Percentiles rank a stretch among this genome's conserved stretches.
These are phyloP conservation scores for Candida orba DNA, from an alignment of 805 yeast genomes.

Conservation along the genomic window DNA sequence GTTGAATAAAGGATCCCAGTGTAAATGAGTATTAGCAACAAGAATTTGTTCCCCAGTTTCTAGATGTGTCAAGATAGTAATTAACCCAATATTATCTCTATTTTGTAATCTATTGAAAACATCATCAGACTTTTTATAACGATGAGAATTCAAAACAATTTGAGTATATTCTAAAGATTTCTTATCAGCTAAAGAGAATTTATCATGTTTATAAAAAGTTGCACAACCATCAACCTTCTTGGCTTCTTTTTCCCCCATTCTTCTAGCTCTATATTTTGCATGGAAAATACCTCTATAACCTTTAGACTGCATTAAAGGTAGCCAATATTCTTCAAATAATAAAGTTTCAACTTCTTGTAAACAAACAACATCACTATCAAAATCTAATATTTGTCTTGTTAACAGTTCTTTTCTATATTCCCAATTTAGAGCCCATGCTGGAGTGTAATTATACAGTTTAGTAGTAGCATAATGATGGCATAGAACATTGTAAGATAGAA, in stretches of 20 bases:
- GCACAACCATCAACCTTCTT: conserved; percentile 98
- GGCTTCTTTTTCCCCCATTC: conserved; percentile 74
- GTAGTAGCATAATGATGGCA: conserved; percentile 96
- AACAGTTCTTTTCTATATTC: conserved; percentile 75
- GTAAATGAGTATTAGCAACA: conserved; percentile 87
- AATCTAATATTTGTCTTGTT: conserved; percentile 60
- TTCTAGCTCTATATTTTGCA: conserved; percentile 86
- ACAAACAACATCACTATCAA: conserved; percentile 73
- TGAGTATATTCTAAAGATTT: conserved; percentile 77
- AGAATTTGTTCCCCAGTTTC: conserved; percentile 66
- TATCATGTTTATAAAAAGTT: conserved; percentile 66
- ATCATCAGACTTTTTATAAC: conserved; percentile 88
- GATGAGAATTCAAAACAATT: conserved; percentile 73
- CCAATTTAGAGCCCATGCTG: conserved; percentile 97
- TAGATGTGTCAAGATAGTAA: conserved; percentile 65
- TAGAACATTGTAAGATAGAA: conserved; percentile 82
- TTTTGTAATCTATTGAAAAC: conserved; percentile 93
- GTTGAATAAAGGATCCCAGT: conserved; percentile 95
- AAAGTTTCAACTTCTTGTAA: conserved; percentile 92
- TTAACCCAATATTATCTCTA: conserved; percentile 86
- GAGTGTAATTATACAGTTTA: conserved; percentile 87
- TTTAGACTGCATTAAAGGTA: conserved; percentile 57
- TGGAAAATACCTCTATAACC: conserved; percentile 82
- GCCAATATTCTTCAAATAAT: conserved; percentile 82
- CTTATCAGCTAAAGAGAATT: conserved; percentile 65